Evolutionary conservation across 169 alveolate species (phyloP), one percentile per base, ranked within the genome.

Genomic region (Eimeria sp.): DNA sequence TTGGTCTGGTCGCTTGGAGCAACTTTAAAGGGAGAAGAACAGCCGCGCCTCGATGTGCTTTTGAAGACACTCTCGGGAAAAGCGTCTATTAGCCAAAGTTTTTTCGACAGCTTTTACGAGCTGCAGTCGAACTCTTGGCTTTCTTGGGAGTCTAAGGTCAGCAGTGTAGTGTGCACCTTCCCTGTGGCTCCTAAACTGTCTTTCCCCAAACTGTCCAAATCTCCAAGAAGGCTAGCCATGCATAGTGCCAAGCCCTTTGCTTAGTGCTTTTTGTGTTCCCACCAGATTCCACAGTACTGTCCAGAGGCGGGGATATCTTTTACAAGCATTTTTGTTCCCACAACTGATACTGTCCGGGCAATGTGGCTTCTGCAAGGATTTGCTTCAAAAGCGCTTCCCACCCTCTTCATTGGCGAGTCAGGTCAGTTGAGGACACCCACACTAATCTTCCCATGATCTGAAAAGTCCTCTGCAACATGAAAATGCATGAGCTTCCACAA

Each of bases 1-100:
- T 90, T 99, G 95, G 97, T 98, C 46, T 99, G 99, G 99, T 98
- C 99, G 1, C 89, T 99, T 18, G 99, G 99, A 46, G 99, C 99
- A 62, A 96, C 99, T 49, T 97, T 99, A 43, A 97, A 95, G 1
- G 97, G 96, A 33, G 98, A 98, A 83, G 99, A 97, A 87, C 97
- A 99, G 95, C 97, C 96, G 83, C 97, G 98, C 80, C 98, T 98
- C 95, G 99, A 99, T 83, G 98, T 97, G 85, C 98, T 98, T 95
- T 90, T 99, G 23, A 97, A 97, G 96, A 97, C 97, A 16, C 52
- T 96, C 30, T 97, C 98, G 37, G 97, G 97, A 18, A 91, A 97
- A 30, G 97, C 97, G 33, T 95, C 97, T 52, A 99, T 99, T 13
- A 97, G 40, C 58, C 90, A 97, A 16, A 97, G 99, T 14, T 98